phyloP scores from a whole-genome alignment of 2,329 filamentous ascomycete genomes.

The Curvularia spicifera region DNA sequence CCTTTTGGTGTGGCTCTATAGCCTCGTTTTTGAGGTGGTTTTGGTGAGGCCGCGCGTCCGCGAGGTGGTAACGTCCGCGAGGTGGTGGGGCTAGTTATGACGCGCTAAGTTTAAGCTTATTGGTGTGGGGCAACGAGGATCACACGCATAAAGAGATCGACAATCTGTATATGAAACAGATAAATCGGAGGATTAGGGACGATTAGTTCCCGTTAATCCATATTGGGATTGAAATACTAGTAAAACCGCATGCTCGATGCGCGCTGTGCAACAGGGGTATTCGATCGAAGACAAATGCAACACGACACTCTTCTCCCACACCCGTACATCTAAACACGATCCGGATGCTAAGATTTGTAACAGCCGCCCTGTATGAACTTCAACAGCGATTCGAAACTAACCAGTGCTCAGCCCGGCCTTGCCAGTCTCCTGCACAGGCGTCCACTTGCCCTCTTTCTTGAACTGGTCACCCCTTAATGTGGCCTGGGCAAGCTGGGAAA shows the following conservation, averaged over 20 bases:
- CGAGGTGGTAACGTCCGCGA: too few species aligned
- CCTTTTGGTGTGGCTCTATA: too few species aligned
- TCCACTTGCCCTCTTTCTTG: constrained; percentile 48
- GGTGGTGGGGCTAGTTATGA: too few species aligned
- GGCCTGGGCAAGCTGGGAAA: constrained; percentile 31
- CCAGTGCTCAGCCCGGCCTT: constrained; percentile 34
- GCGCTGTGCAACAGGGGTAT: constrained; percentile 6
- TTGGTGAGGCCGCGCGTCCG: too few species aligned
- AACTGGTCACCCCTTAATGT: constrained; percentile 41
- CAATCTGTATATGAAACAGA: not conserved
- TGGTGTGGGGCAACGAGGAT: constrained; percentile 15
- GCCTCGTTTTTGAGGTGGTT: too few species aligned
- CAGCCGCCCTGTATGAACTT: not conserved
- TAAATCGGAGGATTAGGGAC: not conserved
- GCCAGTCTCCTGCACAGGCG: constrained; percentile 32
- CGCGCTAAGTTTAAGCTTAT: constrained; percentile 31
- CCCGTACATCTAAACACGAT: not conserved
- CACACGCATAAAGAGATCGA: constrained; percentile 1
- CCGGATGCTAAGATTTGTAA: not conserved
- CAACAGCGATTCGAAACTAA: not conserved
- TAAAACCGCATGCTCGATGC: not conserved
- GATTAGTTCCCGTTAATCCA: not conserved
- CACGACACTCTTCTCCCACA: not conserved
- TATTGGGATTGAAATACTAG: not conserved
- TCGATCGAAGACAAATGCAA: constrained; percentile 5